These are phyloP conservation scores for Claviceps quebecensis DNA, from an alignment of 2,329 filamentous ascomycete species.

Conservation along the genomic window DNA sequence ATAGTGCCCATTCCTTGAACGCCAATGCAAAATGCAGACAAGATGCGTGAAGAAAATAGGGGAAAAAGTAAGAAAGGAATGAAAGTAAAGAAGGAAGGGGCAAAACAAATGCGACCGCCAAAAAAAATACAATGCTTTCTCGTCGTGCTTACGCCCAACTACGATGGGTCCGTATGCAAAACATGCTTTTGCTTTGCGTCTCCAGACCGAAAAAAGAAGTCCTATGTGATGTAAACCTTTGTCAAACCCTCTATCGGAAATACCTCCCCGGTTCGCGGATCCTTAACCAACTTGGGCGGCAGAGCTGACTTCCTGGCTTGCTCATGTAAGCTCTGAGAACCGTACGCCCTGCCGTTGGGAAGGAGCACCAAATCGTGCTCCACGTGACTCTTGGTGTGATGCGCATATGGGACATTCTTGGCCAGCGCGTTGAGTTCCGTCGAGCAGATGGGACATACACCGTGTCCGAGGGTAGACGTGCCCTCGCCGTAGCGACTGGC, in stretches of 20 bases:
- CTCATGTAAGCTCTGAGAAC: constrained; percentile 56
- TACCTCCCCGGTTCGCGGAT: constrained; percentile 61
- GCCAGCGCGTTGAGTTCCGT: constrained; percentile 90
- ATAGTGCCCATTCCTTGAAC: background rate
- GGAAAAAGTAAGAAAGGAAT: background rate
- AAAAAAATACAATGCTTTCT: no score
- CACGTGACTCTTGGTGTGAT: constrained; percentile 87
- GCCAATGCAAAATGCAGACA: background rate
- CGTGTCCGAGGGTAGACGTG: constrained; percentile 43
- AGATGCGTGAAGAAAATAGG: background rate
- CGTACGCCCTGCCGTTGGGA: constrained; percentile 79
- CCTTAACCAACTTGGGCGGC: constrained; percentile 51
- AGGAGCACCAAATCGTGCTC: constrained; percentile 76
- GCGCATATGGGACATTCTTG: constrained; percentile 77
- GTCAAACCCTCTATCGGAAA: constrained; percentile 50
- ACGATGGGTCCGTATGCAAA: background rate
- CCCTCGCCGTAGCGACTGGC: constrained; percentile 26
- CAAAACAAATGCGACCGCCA: no score
- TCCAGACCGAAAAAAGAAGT: no score
- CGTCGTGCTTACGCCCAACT: no score
- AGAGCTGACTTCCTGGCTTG: constrained; percentile 71
- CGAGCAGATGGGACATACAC: constrained; percentile 88
- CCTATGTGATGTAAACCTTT: constrained; percentile 81
- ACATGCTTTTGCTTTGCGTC: background rate
- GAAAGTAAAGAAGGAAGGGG: background rate